These are phyloP conservation scores for Tetraselmis chui DNA, from an alignment of 139 green algal species.

Conservation along the genomic window DNA sequence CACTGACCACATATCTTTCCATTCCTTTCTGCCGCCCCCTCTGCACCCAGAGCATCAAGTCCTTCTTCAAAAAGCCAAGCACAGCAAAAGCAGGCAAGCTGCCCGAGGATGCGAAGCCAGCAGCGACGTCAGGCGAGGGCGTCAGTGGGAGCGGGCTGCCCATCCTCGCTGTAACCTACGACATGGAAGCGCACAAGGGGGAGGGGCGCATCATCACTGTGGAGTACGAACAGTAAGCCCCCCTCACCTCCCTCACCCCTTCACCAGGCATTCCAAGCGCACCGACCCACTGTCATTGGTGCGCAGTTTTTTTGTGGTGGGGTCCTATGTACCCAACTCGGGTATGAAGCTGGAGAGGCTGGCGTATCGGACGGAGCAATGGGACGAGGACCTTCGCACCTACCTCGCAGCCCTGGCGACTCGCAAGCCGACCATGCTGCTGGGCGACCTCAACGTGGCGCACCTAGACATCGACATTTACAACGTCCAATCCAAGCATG, in stretches of 20 bases:
- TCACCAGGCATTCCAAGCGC: not conserved
- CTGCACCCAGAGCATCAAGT: not conserved
- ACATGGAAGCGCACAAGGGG: not conserved
- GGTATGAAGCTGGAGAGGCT: constrained; percentile 18
- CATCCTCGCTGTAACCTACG: not conserved
- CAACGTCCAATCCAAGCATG: constrained; percentile 24
- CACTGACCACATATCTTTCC: too few relatives aligned
- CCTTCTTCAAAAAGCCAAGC: not conserved
- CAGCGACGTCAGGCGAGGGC: too few relatives aligned
- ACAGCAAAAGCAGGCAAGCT: not conserved
- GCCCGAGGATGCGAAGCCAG: too few relatives aligned
- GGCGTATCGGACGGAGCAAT: constrained; percentile 19
- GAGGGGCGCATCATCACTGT: constrained; percentile 26
- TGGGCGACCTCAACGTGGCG: constrained; percentile 30
- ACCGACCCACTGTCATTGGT: too few relatives aligned
- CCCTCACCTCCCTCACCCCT: not conserved
- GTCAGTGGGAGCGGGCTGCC: not conserved
- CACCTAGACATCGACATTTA: constrained; percentile 31
- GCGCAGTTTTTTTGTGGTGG: constrained; percentile 8
- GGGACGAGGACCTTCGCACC: constrained; percentile 15
- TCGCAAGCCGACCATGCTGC: constrained; percentile 18
- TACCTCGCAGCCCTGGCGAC: constrained; percentile 17
- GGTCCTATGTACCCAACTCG: constrained; percentile 24
- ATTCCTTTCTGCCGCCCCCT: not conserved
- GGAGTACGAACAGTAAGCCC: constrained; percentile 7